Base-by-base conservation (phyloP, 1,284 basidiomycete species). In the Ustilago sp. region DNA sequence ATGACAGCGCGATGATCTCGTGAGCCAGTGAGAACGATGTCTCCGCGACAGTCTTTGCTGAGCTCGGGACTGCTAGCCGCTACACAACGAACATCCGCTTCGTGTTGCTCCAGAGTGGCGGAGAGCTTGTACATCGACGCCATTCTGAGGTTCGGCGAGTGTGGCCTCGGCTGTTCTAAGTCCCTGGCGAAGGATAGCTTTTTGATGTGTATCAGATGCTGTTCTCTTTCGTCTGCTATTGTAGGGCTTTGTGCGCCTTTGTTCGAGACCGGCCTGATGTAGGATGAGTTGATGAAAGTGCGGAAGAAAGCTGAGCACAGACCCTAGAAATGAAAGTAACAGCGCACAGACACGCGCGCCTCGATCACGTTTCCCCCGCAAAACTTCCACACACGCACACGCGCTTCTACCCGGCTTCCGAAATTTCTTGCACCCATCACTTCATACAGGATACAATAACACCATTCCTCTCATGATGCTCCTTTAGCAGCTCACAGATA, bases 1-100 rank as follows among this genome's bases (percentile, higher is more conserved):
- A 77, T n/a, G 32, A 64, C 63, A 8, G 66, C 83, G 35, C 60
- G 77, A 19, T 45, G 56, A 50, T 79, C 80, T 58, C 77, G 58
- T 6, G 81, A 85, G 17, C 58, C 79, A n/a, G 82, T 82, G 19
- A 83, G 61, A 41, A 83, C 57, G 23, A 82, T 35, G 31, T 72
- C 74, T 8, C 64, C 70, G 7, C 61, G 64, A 45, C 52, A 67
- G 32, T 73, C 70, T 48, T 68, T 73, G 58, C 61, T 64, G 19
- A 56, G 3, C 32, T 59, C 63, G 13, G 68, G 12, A 15, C 32
- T 66, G 55, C 64, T 57, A 9, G 83, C 59, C 12, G 80, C 73
- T 2, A 84, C 64, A 43, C 78, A 77, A n/a, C 82, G 76, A 9
- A 83, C 83, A 56, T 85, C 83, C 5, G 70, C 74, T 34, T 62